These are phyloP conservation scores for Tolypocladium sp. DNA, from an alignment of 2,329 filamentous ascomycete genomes.

Conservation along the genomic window DNA sequence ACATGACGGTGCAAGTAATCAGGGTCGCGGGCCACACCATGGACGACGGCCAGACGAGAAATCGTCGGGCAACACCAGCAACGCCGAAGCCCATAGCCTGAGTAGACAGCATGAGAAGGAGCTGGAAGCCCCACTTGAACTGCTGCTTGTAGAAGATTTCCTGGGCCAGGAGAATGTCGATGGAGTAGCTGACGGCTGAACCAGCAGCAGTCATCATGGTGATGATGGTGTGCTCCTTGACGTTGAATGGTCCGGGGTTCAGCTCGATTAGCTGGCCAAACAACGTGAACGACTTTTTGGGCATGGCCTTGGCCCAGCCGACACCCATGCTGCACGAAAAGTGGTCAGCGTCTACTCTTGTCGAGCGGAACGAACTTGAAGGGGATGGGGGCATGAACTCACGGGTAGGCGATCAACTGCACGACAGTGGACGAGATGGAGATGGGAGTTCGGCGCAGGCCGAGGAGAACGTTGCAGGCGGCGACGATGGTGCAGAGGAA, in stretches of 20 bases:
- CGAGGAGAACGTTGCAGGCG: constrained; percentile 45
- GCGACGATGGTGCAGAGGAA: constrained; percentile 49
- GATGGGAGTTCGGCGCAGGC: constrained; percentile 39
- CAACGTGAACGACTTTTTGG: constrained; percentile 17
- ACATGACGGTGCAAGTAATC: constrained; percentile 53
- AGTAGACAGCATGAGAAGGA: constrained; percentile 50
- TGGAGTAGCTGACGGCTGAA: constrained; percentile 22
- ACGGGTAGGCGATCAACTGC: constrained; percentile 45
- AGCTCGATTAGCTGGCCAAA: constrained; percentile 23
- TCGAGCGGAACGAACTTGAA: background rate
- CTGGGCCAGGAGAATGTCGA: constrained; percentile 31
- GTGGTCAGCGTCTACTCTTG: background rate
- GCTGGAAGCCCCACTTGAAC: constrained; percentile 47
- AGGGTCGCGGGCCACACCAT: constrained; percentile 57
- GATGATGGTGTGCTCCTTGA: constrained; percentile 41
- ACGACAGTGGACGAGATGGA: constrained; percentile 44
- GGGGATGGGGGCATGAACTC: constrained; percentile 1
- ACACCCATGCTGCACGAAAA: constrained; percentile 14
- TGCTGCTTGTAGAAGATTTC: constrained; percentile 41
- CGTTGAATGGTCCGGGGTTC: constrained; percentile 33
- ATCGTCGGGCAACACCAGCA: constrained; percentile 49
- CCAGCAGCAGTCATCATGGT: constrained; percentile 33
- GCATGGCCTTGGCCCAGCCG: constrained; percentile 22
- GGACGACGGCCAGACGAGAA: constrained; percentile 50
- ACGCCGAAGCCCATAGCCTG: constrained; percentile 56